Percentiles rank a stretch among this genome's conserved stretches.
These are phyloP conservation scores for Musa acuminata DNA, from an alignment of 176 grass and related monocot species.

Conservation along the genomic window DNA sequence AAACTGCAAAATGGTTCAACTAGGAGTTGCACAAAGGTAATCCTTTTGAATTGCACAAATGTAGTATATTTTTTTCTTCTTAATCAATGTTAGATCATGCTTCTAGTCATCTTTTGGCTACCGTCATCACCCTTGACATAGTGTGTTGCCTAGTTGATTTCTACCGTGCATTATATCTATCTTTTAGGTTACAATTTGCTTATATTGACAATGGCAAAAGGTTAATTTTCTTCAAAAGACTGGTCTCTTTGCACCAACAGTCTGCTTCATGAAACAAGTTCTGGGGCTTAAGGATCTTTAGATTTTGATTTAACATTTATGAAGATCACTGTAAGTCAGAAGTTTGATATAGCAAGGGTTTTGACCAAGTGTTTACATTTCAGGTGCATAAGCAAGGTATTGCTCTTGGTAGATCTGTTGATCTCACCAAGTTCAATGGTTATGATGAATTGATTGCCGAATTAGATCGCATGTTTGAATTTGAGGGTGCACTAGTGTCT, in stretches of 20 bases:
- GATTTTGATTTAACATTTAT: no score
- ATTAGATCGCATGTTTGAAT: constrained; percentile 90
- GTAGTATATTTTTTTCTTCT: neutral
- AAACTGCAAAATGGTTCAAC: constrained; percentile 50
- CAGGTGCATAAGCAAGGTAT: constrained; percentile 93
- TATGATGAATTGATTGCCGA: constrained; percentile 62
- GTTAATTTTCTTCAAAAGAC: no score
- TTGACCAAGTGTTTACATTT: neutral
- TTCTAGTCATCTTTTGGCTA: neutral
- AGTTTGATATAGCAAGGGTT: neutral
- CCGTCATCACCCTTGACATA: no score
- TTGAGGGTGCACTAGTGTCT: constrained; percentile 50
- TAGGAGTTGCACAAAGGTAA: constrained; percentile 91
- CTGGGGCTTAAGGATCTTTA: no score
- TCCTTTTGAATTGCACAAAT: no score
- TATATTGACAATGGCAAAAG: no score
- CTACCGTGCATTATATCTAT: no score
- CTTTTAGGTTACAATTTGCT: no score
- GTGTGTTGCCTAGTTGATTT: no score
- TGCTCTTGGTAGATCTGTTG: constrained; percentile 83
- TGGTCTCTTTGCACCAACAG: no score
- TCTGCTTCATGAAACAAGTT: no score
- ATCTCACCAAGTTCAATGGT: constrained; percentile 73
- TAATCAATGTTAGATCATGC: constrained; percentile 1
- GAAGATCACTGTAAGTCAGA: neutral